Evolutionary conservation across 371 early-diverging fungal genomes (phyloP).

Genomic region (Rhizoclosmatium hyalinum): DNA sequence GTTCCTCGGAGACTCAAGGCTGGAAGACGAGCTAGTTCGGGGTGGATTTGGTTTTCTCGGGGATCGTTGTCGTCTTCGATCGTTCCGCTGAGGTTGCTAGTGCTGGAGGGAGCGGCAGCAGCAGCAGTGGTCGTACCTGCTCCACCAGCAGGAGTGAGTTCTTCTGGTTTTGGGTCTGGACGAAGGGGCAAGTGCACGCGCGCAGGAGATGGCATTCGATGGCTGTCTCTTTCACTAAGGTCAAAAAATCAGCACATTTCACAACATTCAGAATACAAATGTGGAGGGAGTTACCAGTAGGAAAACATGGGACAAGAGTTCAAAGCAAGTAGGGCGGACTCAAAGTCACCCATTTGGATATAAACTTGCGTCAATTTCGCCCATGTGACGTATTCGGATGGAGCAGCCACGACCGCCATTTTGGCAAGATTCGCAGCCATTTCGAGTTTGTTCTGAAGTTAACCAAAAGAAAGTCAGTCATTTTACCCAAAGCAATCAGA

Average conservation of each 20-base stretch:
- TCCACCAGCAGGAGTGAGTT: slow-evolving; percentile 41
- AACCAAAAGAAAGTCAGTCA: slow-evolving; percentile 6
- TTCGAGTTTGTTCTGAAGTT: slow-evolving; percentile 55
- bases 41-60: slow-evolving; percentile 71
- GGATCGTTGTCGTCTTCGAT: slow-evolving; percentile 73
- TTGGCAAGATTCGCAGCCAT: slow-evolving; percentile 86
- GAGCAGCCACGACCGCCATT: slow-evolving; percentile 90
- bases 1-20: slow-evolving; percentile 91
- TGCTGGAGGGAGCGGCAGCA: background rate
- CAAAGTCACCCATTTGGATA: slow-evolving; percentile 83
- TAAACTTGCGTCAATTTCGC: slow-evolving; percentile 90
- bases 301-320: slow-evolving; percentile 98
- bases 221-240: slow-evolving; percentile 80
- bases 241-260: background rate
- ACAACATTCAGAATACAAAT: background rate
- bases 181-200: slow-evolving; percentile 80
- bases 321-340: slow-evolving; percentile 88
- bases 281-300: slow-evolving; percentile 47
- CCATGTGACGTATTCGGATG: slow-evolving; percentile 96
- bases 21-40: slow-evolving; percentile 77
- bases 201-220: slow-evolving; percentile 89
- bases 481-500: background rate
- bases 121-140: slow-evolving; percentile 50
- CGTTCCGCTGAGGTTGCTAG: slow-evolving; percentile 2
- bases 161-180: slow-evolving; percentile 62